These are phyloP conservation scores for Mentha longifolia DNA, from an alignment of 257 asterid genomes.

Conservation along the genomic window DNA sequence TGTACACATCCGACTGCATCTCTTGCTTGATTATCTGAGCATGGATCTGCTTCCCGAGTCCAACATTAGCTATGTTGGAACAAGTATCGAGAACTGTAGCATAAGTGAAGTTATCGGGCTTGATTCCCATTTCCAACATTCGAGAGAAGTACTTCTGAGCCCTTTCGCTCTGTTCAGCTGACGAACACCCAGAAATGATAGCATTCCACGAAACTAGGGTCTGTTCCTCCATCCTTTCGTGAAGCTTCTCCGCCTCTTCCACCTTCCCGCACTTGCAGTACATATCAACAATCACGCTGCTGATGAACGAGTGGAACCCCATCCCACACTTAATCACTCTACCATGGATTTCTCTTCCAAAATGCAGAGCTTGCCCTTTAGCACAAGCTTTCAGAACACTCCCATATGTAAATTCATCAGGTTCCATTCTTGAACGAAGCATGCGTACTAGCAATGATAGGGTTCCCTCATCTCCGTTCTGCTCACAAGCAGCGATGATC, in stretches of 20 bases:
- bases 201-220: slow-evolving; percentile 85
- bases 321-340: slow-evolving; percentile 68
- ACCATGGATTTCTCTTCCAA: slow-evolving; percentile 76
- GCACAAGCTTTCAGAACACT: slow-evolving; percentile 92
- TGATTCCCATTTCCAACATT: slow-evolving; percentile 65
- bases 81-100: slow-evolving; percentile 90
- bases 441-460: slow-evolving; percentile 51
- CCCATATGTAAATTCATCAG: slow-evolving; percentile 89
- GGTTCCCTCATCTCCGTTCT: slow-evolving; percentile 62
- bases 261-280: slow-evolving; percentile 79
- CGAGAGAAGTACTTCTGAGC: slow-evolving; percentile 71
- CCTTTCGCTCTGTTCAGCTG: slow-evolving; percentile 71
- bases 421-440: slow-evolving; percentile 76
- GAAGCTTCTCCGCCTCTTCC: slow-evolving; percentile 90
- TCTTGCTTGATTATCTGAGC: slow-evolving; percentile 89
- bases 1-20: slow-evolving; percentile 68
- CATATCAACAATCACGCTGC: slow-evolving; percentile 87
- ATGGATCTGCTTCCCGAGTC: slow-evolving; percentile 90
- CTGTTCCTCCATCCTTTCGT: slow-evolving; percentile 42
- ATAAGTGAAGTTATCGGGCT: slow-evolving; percentile 86
- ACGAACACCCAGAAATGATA: slow-evolving; percentile 76
- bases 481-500: slow-evolving; percentile 84
- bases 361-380: slow-evolving; percentile 53
- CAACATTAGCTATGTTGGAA: slow-evolving; percentile 80
- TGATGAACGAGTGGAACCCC: slow-evolving; percentile 73